Conservation (phyloP, 1,284 basidiomycete species). For the Sporisorium reilianum region DNA sequence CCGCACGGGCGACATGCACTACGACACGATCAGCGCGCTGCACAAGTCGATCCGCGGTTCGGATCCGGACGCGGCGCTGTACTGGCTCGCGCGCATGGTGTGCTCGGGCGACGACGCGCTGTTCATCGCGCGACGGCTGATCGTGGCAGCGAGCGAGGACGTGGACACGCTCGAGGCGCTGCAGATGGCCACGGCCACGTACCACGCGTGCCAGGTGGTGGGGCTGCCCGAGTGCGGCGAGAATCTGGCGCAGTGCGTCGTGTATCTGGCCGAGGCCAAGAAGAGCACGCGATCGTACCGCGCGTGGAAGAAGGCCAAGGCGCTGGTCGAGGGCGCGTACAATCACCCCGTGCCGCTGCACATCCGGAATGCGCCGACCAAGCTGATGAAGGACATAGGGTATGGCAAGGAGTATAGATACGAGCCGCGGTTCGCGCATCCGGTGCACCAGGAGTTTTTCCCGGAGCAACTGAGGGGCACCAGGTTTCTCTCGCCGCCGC, state of each 20-base stretch:
- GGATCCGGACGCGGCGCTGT: slow-evolving; percentile 83
- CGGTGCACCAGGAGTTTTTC: slow-evolving; percentile 71
- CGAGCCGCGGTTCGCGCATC: slow-evolving; percentile 81
- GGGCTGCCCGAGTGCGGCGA: slow-evolving; percentile 77
- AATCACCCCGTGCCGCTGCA: slow-evolving; percentile 78
- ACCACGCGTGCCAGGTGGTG: slow-evolving; percentile 73
- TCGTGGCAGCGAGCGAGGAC: slow-evolving; percentile 87
- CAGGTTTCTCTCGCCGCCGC: slow-evolving; percentile 74
- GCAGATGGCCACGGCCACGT: slow-evolving; percentile 62
- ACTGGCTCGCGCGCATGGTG: slow-evolving; percentile 75
- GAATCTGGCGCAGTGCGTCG: slow-evolving; percentile 80
- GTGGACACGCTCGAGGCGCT: slow-evolving; percentile 79
- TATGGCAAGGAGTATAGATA: slow-evolving; percentile 75
- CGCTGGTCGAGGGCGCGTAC: slow-evolving; percentile 48
- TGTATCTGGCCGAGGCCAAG: slow-evolving; percentile 83
- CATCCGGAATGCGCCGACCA: slow-evolving; percentile 88
- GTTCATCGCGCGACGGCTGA: slow-evolving; percentile 83
- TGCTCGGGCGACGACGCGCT: slow-evolving; percentile 85
- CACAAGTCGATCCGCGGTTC: slow-evolving; percentile 88
- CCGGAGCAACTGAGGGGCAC: slow-evolving; percentile 70
- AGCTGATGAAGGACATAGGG: slow-evolving; percentile 83
- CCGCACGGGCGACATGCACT: slow-evolving; percentile 71
- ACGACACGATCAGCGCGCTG: slow-evolving; percentile 87
- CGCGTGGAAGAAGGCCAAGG: slow-evolving; percentile 63
- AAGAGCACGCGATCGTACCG: slow-evolving; percentile 78